Conservation (phyloP, 2,329 filamentous ascomycete genomes). For the Xylariaceae sp. region DNA sequence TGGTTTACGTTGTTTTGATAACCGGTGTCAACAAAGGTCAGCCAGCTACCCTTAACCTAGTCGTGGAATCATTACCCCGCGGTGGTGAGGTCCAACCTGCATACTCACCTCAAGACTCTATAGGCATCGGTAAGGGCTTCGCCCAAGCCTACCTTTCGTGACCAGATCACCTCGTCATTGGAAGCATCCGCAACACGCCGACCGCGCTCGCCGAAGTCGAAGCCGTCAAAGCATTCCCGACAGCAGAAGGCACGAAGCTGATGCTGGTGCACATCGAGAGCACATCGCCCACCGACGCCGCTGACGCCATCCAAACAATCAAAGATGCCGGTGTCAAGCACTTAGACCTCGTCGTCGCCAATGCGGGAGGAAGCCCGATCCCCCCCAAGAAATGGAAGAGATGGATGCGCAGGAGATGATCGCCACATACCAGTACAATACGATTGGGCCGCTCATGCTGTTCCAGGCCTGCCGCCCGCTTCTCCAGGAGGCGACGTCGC, state of each 20-base stretch:
- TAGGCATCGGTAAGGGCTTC: conserved; percentile 31
- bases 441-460: conserved; percentile 24
- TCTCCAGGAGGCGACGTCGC: conserved; percentile 3
- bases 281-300: conserved; percentile 20
- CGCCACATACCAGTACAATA: conserved; percentile 24
- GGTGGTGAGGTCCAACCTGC: too few species aligned
- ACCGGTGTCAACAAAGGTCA: conserved; percentile 10
- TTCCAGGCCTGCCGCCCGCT: conserved; percentile 20
- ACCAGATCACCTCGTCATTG: conserved; percentile 34
- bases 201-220: conserved; percentile 18
- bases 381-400: conserved; percentile 24
- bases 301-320: conserved; percentile 22
- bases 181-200: conserved; percentile 29
- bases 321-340: conserved; percentile 20
- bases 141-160: conserved; percentile 28
- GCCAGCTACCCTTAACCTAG: neutral
- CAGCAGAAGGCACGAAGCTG: neutral
- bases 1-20: conserved; percentile 7
- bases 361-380: conserved; percentile 27
- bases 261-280: conserved; percentile 29
- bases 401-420: conserved; percentile 25
- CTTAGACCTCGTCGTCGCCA: conserved; percentile 32
- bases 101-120: neutral
- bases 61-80: neutral
- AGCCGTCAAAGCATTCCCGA: conserved; percentile 20